Percentiles rank a stretch among this genome's conserved stretches.
phyloP scores from a whole-genome alignment of 2,329 filamentous ascomycete genomes.

The Monilinia vaccinii-corymbosi region DNA sequence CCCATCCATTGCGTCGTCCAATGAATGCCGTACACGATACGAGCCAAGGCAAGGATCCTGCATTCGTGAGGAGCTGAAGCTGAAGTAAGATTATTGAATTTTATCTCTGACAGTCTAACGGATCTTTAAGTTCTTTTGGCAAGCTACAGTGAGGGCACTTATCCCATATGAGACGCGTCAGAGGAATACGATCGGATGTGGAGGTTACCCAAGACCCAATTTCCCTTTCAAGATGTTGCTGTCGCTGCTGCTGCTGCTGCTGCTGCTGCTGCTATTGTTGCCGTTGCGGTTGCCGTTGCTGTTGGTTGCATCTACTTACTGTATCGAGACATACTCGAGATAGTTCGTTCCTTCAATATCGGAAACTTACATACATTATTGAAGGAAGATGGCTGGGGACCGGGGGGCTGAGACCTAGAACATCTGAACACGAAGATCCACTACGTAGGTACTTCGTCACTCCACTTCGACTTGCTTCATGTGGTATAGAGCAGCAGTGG shows the following conservation, averaged over 20 bases:
- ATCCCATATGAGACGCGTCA: background rate
- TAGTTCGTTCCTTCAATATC: background rate
- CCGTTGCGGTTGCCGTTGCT: too few species aligned
- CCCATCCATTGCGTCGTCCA: background rate
- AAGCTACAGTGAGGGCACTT: background rate
- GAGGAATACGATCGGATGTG: background rate
- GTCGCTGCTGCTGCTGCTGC: too few species aligned
- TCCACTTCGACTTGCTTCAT: background rate
- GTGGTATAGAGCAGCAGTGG: background rate
- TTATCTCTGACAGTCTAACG: too few species aligned
- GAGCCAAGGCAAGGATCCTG: background rate
- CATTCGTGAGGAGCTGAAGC: slow-evolving; percentile 3
- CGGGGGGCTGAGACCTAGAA: background rate
- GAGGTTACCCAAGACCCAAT: too few species aligned
- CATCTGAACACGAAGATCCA: slow-evolving; percentile 4
- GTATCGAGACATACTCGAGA: too few species aligned
- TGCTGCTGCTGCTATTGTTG: too few species aligned
- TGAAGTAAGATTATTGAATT: background rate
- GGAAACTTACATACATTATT: background rate
- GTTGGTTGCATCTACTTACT: too few species aligned
- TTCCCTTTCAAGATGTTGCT: too few species aligned
- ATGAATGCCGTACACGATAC: background rate
- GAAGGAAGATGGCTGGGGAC: background rate
- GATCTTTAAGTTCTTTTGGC: too few species aligned
- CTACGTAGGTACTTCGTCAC: background rate